Percentiles rank a stretch among this genome's conserved stretches.
These are phyloP conservation scores for Atkinsonella hypoxylon DNA, from an alignment of 2,329 filamentous ascomycete species.

Conservation along the genomic window DNA sequence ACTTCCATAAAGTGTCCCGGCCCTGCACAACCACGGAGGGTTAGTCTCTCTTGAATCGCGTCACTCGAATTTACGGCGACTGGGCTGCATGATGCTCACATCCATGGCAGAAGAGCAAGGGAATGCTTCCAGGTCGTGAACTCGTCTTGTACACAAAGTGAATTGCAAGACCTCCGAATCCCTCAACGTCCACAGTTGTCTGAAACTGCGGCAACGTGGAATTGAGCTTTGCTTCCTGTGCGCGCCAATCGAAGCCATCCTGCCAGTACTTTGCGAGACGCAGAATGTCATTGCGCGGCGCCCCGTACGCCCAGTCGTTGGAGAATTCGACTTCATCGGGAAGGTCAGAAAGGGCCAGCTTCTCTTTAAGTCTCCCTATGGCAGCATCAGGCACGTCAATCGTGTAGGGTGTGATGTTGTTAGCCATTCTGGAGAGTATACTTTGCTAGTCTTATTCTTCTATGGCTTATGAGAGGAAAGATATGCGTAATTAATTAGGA, in stretches of 20 bases:
- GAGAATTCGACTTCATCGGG: conserved; percentile 20
- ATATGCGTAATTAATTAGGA: too few species aligned
- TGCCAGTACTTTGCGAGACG: conserved; percentile 25
- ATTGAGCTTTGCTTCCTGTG: conserved; percentile 46
- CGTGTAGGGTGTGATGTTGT: conserved; percentile 20
- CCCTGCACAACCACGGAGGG: conserved; percentile 22
- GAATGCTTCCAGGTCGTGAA: conserved; percentile 39
- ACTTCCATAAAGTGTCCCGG: conserved; percentile 60
- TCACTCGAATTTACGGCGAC: not conserved
- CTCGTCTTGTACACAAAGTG: conserved; percentile 53
- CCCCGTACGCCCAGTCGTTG: conserved; percentile 21
- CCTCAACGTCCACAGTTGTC: conserved; percentile 38
- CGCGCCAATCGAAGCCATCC: conserved; percentile 49
- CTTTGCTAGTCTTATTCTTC: not conserved
- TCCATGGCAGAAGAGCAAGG: conserved; percentile 41
- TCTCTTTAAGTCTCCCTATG: conserved; percentile 18
- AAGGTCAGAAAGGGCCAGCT: conserved; percentile 19
- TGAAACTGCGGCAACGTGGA: conserved; percentile 42
- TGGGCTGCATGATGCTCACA: conserved; percentile 7
- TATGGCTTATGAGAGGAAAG: not conserved
- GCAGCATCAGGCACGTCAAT: conserved; percentile 22
- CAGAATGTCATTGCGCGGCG: conserved; percentile 19
- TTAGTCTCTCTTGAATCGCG: not conserved
- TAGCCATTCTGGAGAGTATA: not conserved
- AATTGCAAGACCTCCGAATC: conserved; percentile 46